These are phyloP conservation scores for Apiospora saccharicola DNA, from an alignment of 2,329 filamentous ascomycete species.

Conservation along the genomic window DNA sequence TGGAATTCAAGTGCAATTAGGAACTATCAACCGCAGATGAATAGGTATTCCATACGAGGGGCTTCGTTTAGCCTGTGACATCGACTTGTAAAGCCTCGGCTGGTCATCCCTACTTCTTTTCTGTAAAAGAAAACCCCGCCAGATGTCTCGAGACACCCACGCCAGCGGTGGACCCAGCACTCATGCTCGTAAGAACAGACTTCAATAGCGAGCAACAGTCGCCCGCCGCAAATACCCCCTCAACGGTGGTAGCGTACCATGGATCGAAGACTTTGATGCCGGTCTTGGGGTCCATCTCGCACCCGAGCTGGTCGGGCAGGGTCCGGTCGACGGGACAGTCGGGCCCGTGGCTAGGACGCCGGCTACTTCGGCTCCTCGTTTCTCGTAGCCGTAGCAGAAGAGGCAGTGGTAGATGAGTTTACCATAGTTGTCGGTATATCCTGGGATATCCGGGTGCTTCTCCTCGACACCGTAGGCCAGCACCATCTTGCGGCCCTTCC, in stretches of 20 bases:
- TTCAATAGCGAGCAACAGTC: not conserved
- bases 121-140: no score
- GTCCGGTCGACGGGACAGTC: not conserved
- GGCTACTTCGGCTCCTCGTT: not conserved
- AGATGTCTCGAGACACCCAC: not conserved
- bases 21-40: no score
- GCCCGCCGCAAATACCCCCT: not conserved
- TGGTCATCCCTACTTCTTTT: no score
- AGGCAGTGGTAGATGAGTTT: not conserved
- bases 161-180: not conserved
- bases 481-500: not conserved
- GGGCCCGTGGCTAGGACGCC: not conserved
- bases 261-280: no score
- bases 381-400: constrained; percentile 6
- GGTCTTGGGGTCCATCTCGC: no score
- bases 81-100: no score
- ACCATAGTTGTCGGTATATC: not conserved
- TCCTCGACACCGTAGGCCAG: constrained; percentile 10
- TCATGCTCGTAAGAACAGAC: constrained; percentile 13
- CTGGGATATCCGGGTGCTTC: constrained; percentile 2
- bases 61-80: no score
- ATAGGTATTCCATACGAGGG: no score
- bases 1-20: no score
- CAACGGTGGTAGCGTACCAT: no score
- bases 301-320: not conserved